phyloP scores from a whole-genome alignment of 2,329 filamentous ascomycete genomes.

The Arachnomyces sp. region DNA sequence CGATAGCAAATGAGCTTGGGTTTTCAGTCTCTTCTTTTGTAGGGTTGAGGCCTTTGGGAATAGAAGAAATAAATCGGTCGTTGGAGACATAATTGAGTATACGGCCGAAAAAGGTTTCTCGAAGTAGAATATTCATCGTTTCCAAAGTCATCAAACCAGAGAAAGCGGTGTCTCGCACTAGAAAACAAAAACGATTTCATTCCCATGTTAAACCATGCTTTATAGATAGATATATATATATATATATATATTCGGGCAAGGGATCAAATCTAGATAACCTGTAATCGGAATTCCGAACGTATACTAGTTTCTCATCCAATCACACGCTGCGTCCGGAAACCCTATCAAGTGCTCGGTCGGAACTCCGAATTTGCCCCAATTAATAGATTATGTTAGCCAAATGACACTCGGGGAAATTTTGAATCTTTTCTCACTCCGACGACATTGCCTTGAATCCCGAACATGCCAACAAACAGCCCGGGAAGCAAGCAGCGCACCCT shows the following conservation, averaged over 20 bases:
- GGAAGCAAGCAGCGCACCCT: neutral
- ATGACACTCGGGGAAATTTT: neutral
- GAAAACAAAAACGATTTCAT: too few species aligned
- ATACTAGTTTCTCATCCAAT: neutral
- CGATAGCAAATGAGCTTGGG: neutral
- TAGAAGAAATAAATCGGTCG: neutral
- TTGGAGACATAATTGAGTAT: neutral
- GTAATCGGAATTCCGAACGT: neutral
- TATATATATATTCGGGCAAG: neutral
- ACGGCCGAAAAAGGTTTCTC: neutral
- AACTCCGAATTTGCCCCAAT: neutral
- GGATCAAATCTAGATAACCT: neutral
- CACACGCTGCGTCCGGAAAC: neutral
- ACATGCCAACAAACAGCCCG: neutral
- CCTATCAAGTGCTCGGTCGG: neutral
- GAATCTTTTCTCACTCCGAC: neutral
- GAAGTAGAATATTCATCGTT: neutral
- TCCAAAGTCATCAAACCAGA: neutral
- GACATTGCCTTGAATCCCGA: conserved; percentile 1
- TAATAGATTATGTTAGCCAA: neutral
- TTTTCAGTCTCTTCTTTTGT: neutral
- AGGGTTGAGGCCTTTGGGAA: neutral
- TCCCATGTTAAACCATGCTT: neutral
- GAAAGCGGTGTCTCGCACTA: too few species aligned
- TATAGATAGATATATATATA: neutral